Conservation (phyloP, 106 monocot genomes). For the Narthecium ossifragum region DNA sequence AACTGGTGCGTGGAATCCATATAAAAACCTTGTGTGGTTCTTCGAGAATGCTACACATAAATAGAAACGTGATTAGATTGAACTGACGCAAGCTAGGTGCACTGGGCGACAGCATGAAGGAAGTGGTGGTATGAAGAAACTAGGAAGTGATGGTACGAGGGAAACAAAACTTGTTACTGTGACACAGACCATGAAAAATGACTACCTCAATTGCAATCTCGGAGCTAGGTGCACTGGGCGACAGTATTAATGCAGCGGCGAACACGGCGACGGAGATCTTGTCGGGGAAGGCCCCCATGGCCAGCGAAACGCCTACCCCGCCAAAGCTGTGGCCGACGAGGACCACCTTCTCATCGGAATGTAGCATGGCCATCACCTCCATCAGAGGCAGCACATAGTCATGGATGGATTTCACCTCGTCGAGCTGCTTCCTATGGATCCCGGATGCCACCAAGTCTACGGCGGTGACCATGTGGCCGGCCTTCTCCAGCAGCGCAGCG, state of each 20-base stretch:
- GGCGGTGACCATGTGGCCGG: slow-evolving; percentile 24
- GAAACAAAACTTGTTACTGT: no score
- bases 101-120: no score
- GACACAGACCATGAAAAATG: no score
- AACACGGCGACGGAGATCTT: slow-evolving; percentile 38
- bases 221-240: no score
- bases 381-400: slow-evolving; percentile 29
- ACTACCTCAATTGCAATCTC: no score
- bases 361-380: slow-evolving; percentile 15
- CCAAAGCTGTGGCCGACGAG: slow-evolving; percentile 58
- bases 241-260: slow-evolving; percentile 23
- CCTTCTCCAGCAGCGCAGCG: neutral
- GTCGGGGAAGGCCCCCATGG: slow-evolving; percentile 37
- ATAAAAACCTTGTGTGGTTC: no score
- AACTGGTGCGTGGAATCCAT: no score
- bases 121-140: no score
- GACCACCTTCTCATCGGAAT: slow-evolving; percentile 17
- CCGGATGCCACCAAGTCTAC: slow-evolving; percentile 33
- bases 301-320: slow-evolving; percentile 25
- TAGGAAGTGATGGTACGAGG: no score
- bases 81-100: no score
- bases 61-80: no score
- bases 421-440: slow-evolving; percentile 9
- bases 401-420: slow-evolving; percentile 18
- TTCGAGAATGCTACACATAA: no score